Evolutionary conservation across 148 eudicot species (phyloP).

Genomic region (Fallopia convolvulus): DNA sequence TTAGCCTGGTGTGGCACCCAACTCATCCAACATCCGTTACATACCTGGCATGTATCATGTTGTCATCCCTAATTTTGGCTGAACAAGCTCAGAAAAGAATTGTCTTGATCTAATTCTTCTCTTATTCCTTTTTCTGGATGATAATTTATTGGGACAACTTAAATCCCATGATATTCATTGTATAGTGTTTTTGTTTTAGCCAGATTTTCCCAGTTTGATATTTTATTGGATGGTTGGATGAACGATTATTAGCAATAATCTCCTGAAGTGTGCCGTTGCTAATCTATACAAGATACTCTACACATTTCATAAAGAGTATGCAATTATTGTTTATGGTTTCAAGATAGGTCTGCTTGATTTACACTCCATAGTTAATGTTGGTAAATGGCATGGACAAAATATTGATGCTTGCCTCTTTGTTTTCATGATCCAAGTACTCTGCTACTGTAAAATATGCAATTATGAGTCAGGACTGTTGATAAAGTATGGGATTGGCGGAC

Average conservation of each 20-base stretch:
- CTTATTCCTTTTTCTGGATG: background rate
- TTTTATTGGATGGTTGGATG: background rate
- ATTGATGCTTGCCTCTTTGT: background rate
- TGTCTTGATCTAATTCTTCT: background rate
- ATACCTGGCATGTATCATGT: background rate
- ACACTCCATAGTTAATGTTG: background rate
- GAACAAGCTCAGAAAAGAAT: background rate
- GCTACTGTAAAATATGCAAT: background rate
- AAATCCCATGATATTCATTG: background rate
- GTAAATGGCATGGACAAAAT: background rate
- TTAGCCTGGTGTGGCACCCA: too few species aligned
- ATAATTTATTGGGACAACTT: background rate
- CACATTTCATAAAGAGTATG: background rate
- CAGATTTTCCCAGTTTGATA: too few species aligned
- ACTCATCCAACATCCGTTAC: background rate
- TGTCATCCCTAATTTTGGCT: background rate
- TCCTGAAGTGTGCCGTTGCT: background rate
- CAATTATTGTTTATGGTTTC: background rate
- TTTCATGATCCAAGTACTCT: background rate
- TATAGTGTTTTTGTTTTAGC: background rate
- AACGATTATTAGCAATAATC: background rate
- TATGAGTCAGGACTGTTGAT: background rate
- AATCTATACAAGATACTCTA: background rate
- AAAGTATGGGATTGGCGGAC: background rate
- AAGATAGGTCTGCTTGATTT: background rate